Evolutionary conservation across 2,329 filamentous ascomycete species (phyloP).

Genomic region (Alternaria triticina): DNA sequence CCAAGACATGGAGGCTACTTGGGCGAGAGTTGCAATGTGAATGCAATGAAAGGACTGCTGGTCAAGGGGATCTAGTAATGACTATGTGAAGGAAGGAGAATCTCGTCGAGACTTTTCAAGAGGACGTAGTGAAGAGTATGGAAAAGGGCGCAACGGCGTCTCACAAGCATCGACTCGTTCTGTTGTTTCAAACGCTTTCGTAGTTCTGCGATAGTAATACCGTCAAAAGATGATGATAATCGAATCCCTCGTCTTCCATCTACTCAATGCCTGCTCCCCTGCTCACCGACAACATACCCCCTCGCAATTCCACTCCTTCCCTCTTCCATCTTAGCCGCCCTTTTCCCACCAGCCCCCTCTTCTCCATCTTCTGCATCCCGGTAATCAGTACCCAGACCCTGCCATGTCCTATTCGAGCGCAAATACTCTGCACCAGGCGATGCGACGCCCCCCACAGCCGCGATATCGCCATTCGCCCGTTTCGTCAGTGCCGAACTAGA

Average conservation of each 20-base stretch:
- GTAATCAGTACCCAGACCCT: constrained; percentile 88
- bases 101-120: neutral
- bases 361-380: constrained; percentile 67
- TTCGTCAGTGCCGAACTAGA: constrained; percentile 64
- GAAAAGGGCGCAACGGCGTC: neutral
- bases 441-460: constrained; percentile 81
- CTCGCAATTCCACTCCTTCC: constrained; percentile 86
- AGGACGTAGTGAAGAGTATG: neutral
- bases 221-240: neutral
- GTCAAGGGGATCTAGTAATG: neutral
- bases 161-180: neutral
- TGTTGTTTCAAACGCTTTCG: neutral
- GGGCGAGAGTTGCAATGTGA: constrained; percentile 45
- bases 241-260: too few relatives aligned
- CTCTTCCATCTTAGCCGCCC: constrained; percentile 76
- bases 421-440: constrained; percentile 92
- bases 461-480: constrained; percentile 72
- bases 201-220: neutral
- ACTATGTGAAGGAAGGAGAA: constrained; percentile 1
- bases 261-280: constrained; percentile 30
- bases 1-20: constrained; percentile 58
- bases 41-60: constrained; percentile 6
- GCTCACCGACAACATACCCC: constrained; percentile 79
- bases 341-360: constrained; percentile 52
- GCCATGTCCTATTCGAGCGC: constrained; percentile 84